Evolutionary conservation across 106 monocot genomes (phyloP), one percentile per base, ranked within the genome.

Genomic region (Acorus gramineus): DNA sequence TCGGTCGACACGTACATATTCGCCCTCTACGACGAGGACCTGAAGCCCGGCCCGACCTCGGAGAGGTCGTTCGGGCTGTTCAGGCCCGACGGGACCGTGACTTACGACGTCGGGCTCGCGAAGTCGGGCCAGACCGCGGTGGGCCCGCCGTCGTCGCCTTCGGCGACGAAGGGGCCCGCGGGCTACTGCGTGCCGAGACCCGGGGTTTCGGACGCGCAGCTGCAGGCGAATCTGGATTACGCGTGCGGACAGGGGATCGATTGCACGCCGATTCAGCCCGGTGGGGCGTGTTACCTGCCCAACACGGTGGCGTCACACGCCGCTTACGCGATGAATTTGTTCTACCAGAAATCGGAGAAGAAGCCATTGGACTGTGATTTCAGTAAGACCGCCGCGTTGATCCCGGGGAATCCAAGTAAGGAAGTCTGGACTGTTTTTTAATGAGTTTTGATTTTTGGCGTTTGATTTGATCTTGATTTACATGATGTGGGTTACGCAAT

Each of bases 51-150:
- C 9, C 89, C 93, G 2, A 56, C 74, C 2, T 89, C 93, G 0
- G 93, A 93, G 81, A 59, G 89, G 48, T 82, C 93, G 1, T 93
- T 93, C 54, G 93, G 93, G 0, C 80, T 93, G 1, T 93, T 73
- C 60, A 69, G 51, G 28, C 69, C 85, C 1, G 81, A 93, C 44
- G 78, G 75, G 0, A 82, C 83, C 47, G 50, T 61, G 65, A 79
- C 56, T 50, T 93, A 93, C 63, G 85, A 93, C 61, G 51, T 55
- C 3, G 93, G 93, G 2, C 69, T 93, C 49, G 44, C 76, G 13
- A 78, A 59, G 54, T 59, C 74, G 28, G 11, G 11, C 52, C 2
- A 11, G 14, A 4, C 11, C 7, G n/a, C 47, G 48, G 28, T 55
- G 7, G 42, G 51, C 10, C 47, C 75, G 52, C 28, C 75, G 62